Conservation (phyloP, 2,329 filamentous ascomycete genomes). For the Fusarium udum region DNA sequence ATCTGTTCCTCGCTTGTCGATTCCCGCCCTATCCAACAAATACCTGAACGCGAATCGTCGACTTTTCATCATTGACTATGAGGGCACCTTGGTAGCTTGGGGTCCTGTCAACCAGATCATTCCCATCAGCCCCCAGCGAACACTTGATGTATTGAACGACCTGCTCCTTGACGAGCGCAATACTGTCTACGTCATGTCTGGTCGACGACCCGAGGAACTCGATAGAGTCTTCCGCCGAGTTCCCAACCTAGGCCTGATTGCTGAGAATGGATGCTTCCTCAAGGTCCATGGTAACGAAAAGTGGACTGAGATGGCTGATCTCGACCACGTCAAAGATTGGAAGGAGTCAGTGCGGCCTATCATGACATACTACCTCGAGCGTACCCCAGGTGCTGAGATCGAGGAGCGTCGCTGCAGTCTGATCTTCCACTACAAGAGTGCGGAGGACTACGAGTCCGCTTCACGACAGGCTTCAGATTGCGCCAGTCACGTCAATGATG, state of each 20-base stretch:
- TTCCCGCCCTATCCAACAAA: conserved; percentile 68
- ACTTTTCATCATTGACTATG: conserved; percentile 91
- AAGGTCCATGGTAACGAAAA: conserved; percentile 72
- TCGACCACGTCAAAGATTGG: conserved; percentile 76
- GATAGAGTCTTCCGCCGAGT: conserved; percentile 87
- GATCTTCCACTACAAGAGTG: conserved; percentile 88
- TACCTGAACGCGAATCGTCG: conserved; percentile 75
- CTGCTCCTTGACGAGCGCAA: conserved; percentile 83
- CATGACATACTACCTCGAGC: conserved; percentile 87
- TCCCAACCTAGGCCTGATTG: conserved; percentile 86
- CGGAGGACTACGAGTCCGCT: conserved; percentile 79
- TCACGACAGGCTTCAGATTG: conserved; percentile 86
- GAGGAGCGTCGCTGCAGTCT: conserved; percentile 93
- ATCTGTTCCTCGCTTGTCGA: conserved; percentile 84
- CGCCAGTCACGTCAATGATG: conserved; percentile 94
- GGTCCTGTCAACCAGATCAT: conserved; percentile 86
- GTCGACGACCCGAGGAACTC: conserved; percentile 85
- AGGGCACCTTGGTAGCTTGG: conserved; percentile 90
- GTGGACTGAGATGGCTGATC: conserved; percentile 83
- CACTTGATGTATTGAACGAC: conserved; percentile 83
- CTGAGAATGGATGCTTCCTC: conserved; percentile 93
- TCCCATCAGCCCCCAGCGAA: conserved; percentile 82
- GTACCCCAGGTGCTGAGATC: conserved; percentile 86
- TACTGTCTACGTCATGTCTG: conserved; percentile 93
- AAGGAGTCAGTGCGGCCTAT: conserved; percentile 85